These are phyloP conservation scores for Penicillium coffeae DNA, from an alignment of 495 filamentous ascomycete species.

Conservation along the genomic window DNA sequence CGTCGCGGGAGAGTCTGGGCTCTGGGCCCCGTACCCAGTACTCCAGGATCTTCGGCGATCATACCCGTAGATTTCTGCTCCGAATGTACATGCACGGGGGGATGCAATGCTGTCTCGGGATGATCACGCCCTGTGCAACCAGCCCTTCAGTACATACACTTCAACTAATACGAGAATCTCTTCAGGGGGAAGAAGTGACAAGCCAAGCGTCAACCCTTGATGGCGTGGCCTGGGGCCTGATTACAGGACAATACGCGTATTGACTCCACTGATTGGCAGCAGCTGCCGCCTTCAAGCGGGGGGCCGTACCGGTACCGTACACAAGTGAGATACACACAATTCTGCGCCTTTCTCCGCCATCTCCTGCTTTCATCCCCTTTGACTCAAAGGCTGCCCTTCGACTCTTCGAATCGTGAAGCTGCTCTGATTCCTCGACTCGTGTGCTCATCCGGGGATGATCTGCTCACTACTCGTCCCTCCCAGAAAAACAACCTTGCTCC, in stretches of 20 bases:
- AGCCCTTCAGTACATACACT: not conserved
- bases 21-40: too few species aligned
- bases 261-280: not conserved
- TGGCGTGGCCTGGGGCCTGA: not conserved
- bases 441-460: too few species aligned
- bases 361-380: not conserved
- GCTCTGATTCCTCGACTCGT: too few species aligned
- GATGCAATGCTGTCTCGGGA: too few species aligned
- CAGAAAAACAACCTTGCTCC: conserved; percentile 15
- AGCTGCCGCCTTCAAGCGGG: not conserved
- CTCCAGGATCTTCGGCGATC: too few species aligned
- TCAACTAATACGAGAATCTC: too few species aligned
- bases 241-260: not conserved
- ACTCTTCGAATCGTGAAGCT: not conserved
- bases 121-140: too few species aligned
- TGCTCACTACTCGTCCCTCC: conserved; percentile 17
- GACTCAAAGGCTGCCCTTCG: not conserved
- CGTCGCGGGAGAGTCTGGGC: too few species aligned
- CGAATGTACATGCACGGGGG: too few species aligned
- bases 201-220: not conserved
- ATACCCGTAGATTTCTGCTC: too few species aligned
- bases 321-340: not conserved
- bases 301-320: not conserved
- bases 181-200: too few species aligned
- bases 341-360: not conserved